These are phyloP conservation scores for Emergomyces orientalis DNA, from an alignment of 2,329 filamentous ascomycete genomes.

Conservation along the genomic window DNA sequence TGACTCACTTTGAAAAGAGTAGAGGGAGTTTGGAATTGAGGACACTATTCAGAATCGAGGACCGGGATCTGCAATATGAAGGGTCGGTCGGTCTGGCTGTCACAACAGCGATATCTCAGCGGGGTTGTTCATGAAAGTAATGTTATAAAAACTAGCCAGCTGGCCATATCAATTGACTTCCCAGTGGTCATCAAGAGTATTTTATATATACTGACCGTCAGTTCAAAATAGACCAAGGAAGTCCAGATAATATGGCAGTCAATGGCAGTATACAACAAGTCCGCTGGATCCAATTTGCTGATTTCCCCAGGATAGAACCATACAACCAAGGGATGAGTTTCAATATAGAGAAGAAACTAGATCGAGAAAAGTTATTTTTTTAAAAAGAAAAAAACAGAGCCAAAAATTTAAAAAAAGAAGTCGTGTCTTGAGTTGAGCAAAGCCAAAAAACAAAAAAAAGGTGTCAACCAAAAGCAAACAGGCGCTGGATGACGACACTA, in stretches of 20 bases:
- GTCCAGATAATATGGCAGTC: background rate
- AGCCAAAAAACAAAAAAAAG: background rate
- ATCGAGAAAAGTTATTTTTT: background rate
- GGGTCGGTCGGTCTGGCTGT: background rate
- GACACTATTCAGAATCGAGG: constrained; percentile 5
- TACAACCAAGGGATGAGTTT: background rate
- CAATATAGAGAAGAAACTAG: background rate
- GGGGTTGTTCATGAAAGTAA: background rate
- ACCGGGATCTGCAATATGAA: constrained; percentile 3
- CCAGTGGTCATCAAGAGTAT: background rate
- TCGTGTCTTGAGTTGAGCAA: too few species aligned
- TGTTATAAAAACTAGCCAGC: constrained; percentile 2
- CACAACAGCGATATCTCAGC: constrained; percentile 3
- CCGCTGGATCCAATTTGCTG: background rate
- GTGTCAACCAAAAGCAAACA: background rate
- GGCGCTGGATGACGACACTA: background rate
- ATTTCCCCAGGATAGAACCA: background rate
- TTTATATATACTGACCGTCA: constrained; percentile 5
- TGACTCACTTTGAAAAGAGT: constrained; percentile 1
- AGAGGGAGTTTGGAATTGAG: too few species aligned
- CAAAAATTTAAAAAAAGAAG: background rate
- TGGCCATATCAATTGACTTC: constrained; percentile 4
- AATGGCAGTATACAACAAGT: background rate
- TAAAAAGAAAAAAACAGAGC: background rate
- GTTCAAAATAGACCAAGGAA: background rate